Evolutionary conservation across 1,284 basidiomycete genomes (phyloP), one percentile per base, ranked within the genome.

Genomic region (Ustilago hordei): DNA sequence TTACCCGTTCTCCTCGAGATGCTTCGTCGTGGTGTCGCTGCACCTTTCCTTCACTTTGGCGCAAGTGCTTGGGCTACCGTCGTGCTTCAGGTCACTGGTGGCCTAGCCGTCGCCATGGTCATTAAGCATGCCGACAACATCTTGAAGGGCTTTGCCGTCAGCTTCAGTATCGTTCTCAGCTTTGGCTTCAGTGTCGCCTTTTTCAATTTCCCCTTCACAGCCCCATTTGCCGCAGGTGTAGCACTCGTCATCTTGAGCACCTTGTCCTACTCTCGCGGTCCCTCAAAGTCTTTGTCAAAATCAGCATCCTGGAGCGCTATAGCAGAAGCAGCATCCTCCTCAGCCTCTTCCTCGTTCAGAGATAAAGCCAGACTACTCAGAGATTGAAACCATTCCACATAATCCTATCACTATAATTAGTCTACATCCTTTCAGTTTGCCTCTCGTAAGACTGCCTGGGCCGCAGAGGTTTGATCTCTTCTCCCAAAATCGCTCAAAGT

Each of bases 41-140:
- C 80, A 11, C 84, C 81, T 34, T 83, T 83, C 62, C 70, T 79
- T 28, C 83, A 86, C 41, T 87, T 93, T 93, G 93, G 93, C 45
- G 88, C 89, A 28, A 95, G 94, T 93, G 95, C 95, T 2, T 93
- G 94, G 91, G 92, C 92, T 28, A 96, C 95, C 0, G 94, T 97
- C 45, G 87, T 89, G 36, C 92, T 93, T 23, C 95, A 98, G 87
- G 94, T 95, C 9, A 87, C 95, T 36, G 95, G 95, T 19, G 95
- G 95, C 2, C 88, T 98, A 55, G 89, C 96, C 80, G 97, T 95
- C 1, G 95, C 95, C 12, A 79, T 90, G 63, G 89, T 89, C 54
- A 89, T 89, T 77, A 87, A 88, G 35, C 89, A 89, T 71, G 87
- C 86, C 19, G 88, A 89, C 84, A 88, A 88, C 78, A 88, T 88